Conservation (phyloP, 116 monocot species). For the Zostera marina region DNA sequence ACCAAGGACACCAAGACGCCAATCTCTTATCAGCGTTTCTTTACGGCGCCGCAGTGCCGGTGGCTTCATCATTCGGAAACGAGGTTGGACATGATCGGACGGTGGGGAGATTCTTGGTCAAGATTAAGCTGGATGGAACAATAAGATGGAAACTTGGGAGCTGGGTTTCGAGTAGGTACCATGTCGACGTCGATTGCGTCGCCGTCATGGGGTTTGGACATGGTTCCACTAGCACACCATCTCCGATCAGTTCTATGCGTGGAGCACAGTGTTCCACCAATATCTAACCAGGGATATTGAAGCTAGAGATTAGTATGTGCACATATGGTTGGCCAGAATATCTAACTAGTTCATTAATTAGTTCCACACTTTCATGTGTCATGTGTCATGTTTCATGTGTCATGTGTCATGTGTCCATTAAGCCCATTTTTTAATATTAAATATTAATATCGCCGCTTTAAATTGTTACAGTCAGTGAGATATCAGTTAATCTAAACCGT, state of each 20-base stretch:
- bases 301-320: no score
- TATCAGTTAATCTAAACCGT: no score
- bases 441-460: no score
- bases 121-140: conserved; percentile 30
- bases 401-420: no score
- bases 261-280: conserved; percentile 54
- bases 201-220: conserved; percentile 17
- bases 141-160: conserved; percentile 58
- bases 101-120: conserved; percentile 20
- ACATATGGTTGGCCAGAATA: no score
- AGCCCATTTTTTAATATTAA: no score
- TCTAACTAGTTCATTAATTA: no score
- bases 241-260: conserved; percentile 13
- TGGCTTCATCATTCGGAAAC: conserved; percentile 24
- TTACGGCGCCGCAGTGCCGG: conserved; percentile 30
- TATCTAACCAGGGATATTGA: conserved; percentile 8
- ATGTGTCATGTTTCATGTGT: no score
- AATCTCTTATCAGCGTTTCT: conserved; percentile 36
- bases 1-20: conserved; percentile 41
- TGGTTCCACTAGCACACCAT: not conserved
- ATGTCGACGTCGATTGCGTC: conserved; percentile 39
- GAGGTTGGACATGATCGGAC: conserved; percentile 40
- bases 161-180: conserved; percentile 42
- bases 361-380: no score
- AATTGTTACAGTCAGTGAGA: no score